phyloP scores from a whole-genome alignment of 495 filamentous ascomycete genomes.

The Ascobolus immersus region DNA sequence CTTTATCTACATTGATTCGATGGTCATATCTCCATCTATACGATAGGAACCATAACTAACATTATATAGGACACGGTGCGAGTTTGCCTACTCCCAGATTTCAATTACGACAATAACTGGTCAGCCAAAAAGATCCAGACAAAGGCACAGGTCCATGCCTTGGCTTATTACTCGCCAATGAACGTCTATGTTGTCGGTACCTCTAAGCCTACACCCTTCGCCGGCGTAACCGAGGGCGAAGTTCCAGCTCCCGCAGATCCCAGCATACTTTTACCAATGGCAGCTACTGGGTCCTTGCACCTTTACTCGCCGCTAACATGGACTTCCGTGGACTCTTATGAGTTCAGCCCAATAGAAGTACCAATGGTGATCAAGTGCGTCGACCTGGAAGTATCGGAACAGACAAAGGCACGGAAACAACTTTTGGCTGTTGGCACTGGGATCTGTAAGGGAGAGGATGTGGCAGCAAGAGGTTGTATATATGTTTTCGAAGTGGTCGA shows the following conservation, averaged over 20 bases:
- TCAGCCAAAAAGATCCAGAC: slow-evolving; percentile 40
- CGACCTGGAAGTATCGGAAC: slow-evolving; percentile 69
- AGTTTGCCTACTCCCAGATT: slow-evolving; percentile 40
- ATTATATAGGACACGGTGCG: slow-evolving; percentile 30
- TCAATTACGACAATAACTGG: slow-evolving; percentile 46
- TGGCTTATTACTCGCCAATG: slow-evolving; percentile 50
- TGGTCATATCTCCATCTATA: slow-evolving; percentile 1
- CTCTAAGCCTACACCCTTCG: slow-evolving; percentile 38
- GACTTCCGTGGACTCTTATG: slow-evolving; percentile 47
- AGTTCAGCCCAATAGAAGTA: slow-evolving; percentile 44
- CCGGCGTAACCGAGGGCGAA: slow-evolving; percentile 31
- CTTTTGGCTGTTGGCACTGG: slow-evolving; percentile 69
- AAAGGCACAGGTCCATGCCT: slow-evolving; percentile 39
- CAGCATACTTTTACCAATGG: slow-evolving; percentile 34
- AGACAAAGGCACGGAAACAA: slow-evolving; percentile 56
- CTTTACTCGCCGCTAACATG: slow-evolving; percentile 50
- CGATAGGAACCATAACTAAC: slow-evolving; percentile 6
- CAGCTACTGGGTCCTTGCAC: slow-evolving; percentile 42
- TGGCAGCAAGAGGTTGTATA: slow-evolving; percentile 55
- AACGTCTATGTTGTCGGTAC: slow-evolving; percentile 55
- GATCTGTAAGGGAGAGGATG: slow-evolving; percentile 62
- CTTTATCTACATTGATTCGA: slow-evolving; percentile 53
- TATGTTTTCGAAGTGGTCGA: slow-evolving; percentile 79
- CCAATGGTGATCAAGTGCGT: slow-evolving; percentile 60
- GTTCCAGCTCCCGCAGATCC: background rate